These are phyloP conservation scores for Baeospora myosura DNA, from an alignment of 1,284 basidiomycete species.

Conservation along the genomic window DNA sequence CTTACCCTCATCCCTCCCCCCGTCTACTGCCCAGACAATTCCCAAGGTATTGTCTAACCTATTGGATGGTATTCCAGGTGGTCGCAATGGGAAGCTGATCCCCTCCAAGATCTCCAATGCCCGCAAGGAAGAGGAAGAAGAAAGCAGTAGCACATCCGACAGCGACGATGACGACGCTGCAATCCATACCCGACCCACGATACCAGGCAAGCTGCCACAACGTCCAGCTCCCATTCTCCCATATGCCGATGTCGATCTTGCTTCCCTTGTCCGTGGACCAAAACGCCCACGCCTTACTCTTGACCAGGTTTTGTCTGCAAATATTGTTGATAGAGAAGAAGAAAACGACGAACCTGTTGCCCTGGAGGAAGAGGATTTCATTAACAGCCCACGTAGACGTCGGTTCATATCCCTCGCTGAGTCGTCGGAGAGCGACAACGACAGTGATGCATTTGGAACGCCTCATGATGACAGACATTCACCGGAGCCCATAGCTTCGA, in stretches of 20 bases:
- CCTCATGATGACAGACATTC: not conserved
- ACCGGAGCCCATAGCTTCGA: not conserved
- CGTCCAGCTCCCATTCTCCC: not conserved
- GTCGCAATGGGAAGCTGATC: not conserved
- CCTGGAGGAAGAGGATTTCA: conserved; percentile 20
- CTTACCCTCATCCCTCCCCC: too few species aligned
- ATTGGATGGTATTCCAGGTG: not conserved
- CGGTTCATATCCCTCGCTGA: conserved; percentile 1
- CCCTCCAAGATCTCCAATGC: not conserved
- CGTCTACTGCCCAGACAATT: not conserved
- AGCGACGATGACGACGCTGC: not conserved
- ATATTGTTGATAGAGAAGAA: conserved; percentile 21
- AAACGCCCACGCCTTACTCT: not conserved
- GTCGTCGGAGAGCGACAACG: not conserved
- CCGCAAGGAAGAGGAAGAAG: not conserved
- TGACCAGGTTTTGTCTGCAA: not conserved
- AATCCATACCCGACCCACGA: not conserved
- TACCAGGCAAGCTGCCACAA: not conserved
- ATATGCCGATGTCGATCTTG: not conserved
- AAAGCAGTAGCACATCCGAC: not conserved
- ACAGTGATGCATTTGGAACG: not conserved
- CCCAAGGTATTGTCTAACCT: not conserved
- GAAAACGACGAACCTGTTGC: conserved; percentile 17
- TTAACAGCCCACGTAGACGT: conserved; percentile 12
- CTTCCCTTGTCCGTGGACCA: not conserved